phyloP scores from a whole-genome alignment of 164 flowering plant species.

The Nelumbo lutea region DNA sequence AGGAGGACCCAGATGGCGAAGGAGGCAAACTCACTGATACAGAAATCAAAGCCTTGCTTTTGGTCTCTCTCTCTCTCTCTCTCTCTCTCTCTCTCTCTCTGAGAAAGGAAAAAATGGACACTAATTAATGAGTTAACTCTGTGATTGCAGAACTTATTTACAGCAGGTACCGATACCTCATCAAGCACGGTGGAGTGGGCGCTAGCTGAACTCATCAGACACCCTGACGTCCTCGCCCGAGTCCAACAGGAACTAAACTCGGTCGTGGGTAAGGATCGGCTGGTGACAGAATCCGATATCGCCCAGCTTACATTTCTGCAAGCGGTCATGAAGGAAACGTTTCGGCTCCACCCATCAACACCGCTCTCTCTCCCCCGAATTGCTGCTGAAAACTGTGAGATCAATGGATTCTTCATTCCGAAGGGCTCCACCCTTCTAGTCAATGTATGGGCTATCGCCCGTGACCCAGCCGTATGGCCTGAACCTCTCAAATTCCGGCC shows the following conservation, averaged over 20 bases:
- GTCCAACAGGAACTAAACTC: conserved; percentile 57
- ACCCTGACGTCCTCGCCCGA: conserved; percentile 46
- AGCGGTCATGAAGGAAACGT: conserved; percentile 70
- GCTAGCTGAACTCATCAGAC: conserved; percentile 63
- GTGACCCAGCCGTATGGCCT: conserved; percentile 67
- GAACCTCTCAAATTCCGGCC: conserved; percentile 69
- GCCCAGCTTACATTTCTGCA: conserved; percentile 49
- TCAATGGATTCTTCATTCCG: conserved; percentile 72
- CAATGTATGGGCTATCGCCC: conserved; percentile 80
- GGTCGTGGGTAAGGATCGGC: conserved; percentile 61
- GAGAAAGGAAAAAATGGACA: no score
- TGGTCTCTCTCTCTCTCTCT: conserved; percentile 40
- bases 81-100: background rate
- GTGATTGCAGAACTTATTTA: conserved; percentile 57
- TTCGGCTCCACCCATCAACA: conserved; percentile 86
- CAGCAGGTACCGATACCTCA: conserved; percentile 83
- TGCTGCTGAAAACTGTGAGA: conserved; percentile 52
- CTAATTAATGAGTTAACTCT: no score
- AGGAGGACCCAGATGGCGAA: conserved; percentile 41
- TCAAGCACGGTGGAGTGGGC: conserved; percentile 90
- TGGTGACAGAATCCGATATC: conserved; percentile 57
- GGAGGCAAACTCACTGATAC: conserved; percentile 56
- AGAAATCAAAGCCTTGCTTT: conserved; percentile 76
- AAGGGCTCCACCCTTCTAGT: conserved; percentile 59
- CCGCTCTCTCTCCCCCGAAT: conserved; percentile 77